A percentile compares a stretch with the other conserved stretches of the same genome.
Evolutionary conservation across 2,329 filamentous ascomycete species (phyloP).

Genomic region (Penicillium brevicompactum): DNA sequence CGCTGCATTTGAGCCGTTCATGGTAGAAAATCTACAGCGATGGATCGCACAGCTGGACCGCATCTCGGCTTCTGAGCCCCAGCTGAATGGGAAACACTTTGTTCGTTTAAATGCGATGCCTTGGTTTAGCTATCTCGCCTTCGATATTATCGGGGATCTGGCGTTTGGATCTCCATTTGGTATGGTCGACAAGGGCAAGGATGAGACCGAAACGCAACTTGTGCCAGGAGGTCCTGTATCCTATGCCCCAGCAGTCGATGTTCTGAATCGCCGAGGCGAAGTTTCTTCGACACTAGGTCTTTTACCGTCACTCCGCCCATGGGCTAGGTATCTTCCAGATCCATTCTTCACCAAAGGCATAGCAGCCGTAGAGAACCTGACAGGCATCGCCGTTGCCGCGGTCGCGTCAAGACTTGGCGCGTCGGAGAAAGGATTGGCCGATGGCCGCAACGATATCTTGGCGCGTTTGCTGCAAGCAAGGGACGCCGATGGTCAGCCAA

Average conservation of each 20-base stretch:
- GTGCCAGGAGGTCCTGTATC: conserved; percentile 18
- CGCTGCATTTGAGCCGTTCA: conserved; percentile 34
- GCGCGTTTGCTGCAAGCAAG: conserved; percentile 33
- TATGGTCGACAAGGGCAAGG: conserved; percentile 25
- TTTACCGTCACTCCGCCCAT: conserved; percentile 18
- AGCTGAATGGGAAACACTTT: neutral
- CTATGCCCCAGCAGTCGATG: conserved; percentile 20
- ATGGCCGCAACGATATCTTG: conserved; percentile 32
- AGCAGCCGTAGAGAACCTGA: conserved; percentile 33
- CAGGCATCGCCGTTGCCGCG: conserved; percentile 21
- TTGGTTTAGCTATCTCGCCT: conserved; percentile 27
- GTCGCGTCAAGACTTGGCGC: conserved; percentile 18
- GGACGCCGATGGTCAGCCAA: conserved; percentile 29
- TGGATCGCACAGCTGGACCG: conserved; percentile 22
- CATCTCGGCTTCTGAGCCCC: conserved; percentile 8
- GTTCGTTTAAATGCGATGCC: conserved; percentile 21
- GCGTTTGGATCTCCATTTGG: conserved; percentile 26
- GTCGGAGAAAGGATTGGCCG: conserved; percentile 12
- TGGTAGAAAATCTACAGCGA: conserved; percentile 28
- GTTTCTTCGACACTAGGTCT: conserved; percentile 23
- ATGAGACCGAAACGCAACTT: conserved; percentile 19
- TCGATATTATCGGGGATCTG: conserved; percentile 24
- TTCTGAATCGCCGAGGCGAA: conserved; percentile 23
- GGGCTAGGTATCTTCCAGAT: conserved; percentile 23
- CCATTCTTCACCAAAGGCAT: conserved; percentile 27